phyloP scores from a whole-genome alignment of 257 asterid species.

The Verbena officinalis region DNA sequence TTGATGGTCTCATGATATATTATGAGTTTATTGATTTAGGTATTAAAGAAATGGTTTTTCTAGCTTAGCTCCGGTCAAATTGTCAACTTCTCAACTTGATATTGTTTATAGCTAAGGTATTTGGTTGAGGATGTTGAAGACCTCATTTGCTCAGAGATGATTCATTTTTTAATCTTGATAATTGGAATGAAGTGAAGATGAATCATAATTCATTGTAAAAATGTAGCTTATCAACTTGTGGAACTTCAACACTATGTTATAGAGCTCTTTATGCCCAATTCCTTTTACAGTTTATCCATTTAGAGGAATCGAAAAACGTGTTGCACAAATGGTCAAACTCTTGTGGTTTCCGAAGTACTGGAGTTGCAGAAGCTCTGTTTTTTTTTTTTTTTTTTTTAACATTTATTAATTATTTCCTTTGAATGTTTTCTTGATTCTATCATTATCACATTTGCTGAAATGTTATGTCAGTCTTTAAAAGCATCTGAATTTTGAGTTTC shows the following conservation, averaged over 20 bases:
- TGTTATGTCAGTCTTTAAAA: background rate
- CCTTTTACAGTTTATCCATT: background rate
- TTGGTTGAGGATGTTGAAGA: conserved; percentile 17
- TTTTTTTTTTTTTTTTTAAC: too few relatives aligned
- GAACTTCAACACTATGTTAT: conserved; percentile 6
- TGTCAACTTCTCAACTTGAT: background rate
- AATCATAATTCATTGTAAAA: background rate
- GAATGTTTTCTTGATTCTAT: background rate
- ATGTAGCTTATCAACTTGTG: conserved; percentile 1
- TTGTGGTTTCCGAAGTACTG: background rate
- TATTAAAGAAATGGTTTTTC: conserved; percentile 4
- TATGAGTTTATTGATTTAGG: background rate
- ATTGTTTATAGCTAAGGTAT: conserved; percentile 4
- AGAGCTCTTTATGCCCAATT: background rate
- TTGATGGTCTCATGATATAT: conserved; percentile 16
- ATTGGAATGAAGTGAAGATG: background rate
- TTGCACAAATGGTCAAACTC: background rate
- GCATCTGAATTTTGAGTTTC: background rate
- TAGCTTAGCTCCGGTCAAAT: background rate
- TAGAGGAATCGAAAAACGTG: conserved; percentile 9
- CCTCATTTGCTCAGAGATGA: background rate
- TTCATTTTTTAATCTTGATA: too few relatives aligned
- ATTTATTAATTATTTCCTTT: too few relatives aligned
- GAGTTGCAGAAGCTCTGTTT: conserved; percentile 3
- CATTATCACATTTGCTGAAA: background rate